Evolutionary conservation across 495 filamentous ascomycete species (phyloP).

Genomic region (Thermothielavioides terrestris): DNA sequence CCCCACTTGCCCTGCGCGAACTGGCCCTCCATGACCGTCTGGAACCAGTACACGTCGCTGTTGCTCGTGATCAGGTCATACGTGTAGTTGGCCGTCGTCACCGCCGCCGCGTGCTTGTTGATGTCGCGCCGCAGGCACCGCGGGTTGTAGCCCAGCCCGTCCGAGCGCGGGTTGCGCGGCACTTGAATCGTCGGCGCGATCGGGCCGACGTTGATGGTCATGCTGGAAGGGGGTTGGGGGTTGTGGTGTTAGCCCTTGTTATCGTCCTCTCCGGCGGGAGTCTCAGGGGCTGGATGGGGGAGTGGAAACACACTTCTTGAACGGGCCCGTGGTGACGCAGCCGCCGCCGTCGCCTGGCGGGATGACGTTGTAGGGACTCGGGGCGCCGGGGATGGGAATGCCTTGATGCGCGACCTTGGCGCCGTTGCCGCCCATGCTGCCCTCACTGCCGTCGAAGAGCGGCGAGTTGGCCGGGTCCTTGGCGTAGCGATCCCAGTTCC

Average conservation of each 20-base stretch:
- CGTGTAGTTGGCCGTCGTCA: slow-evolving; percentile 19
- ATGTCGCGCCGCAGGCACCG: slow-evolving; percentile 62
- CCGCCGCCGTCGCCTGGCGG: slow-evolving; percentile 52
- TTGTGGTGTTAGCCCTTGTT: too few relatives aligned
- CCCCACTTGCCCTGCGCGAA: slow-evolving; percentile 32
- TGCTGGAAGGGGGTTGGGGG: slow-evolving; percentile 2
- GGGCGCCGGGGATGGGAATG: slow-evolving; percentile 18
- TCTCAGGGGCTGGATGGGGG: too few relatives aligned
- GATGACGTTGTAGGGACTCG: slow-evolving; percentile 19
- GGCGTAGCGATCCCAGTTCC: slow-evolving; percentile 25
- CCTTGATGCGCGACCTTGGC: slow-evolving; percentile 24
- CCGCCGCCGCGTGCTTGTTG: slow-evolving; percentile 43
- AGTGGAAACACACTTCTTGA: slow-evolving; percentile 29
- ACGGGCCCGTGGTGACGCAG: slow-evolving; percentile 55
- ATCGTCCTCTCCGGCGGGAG: too few relatives aligned
- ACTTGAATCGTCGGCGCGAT: slow-evolving; percentile 29
- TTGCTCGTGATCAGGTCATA: slow-evolving; percentile 36
- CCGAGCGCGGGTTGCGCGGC: slow-evolving; percentile 27
- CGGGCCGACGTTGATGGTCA: slow-evolving; percentile 20
- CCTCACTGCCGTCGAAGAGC: slow-evolving; percentile 26
- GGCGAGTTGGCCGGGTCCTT: slow-evolving; percentile 19
- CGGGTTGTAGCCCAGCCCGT: slow-evolving; percentile 43
- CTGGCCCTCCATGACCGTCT: slow-evolving; percentile 31
- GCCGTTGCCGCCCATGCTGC: slow-evolving; percentile 20
- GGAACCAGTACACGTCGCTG: slow-evolving; percentile 44